Conservation (phyloP, 768 basidiomycete genomes). For the Boletellus ananiceps region DNA sequence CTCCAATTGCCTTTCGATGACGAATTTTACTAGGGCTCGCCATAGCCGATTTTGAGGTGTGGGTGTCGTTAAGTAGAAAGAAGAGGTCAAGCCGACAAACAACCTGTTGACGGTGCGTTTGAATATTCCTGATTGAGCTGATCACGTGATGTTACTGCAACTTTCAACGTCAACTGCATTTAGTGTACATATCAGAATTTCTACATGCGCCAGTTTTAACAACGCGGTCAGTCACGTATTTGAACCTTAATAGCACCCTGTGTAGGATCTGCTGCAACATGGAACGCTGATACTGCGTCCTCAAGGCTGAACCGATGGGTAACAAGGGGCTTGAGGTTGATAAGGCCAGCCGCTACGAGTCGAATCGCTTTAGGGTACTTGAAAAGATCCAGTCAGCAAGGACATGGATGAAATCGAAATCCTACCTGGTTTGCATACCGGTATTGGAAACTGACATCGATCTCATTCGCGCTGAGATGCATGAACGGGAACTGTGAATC, state of each 20-base stretch:
- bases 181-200: no score
- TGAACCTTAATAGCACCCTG: slow-evolving; percentile 70
- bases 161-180: not conserved
- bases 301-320: slow-evolving; percentile 71
- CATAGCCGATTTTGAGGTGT: slow-evolving; percentile 20
- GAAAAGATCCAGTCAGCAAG: slow-evolving; percentile 4
- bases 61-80: slow-evolving; percentile 2
- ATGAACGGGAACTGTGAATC: slow-evolving; percentile 59
- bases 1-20: slow-evolving; percentile 21
- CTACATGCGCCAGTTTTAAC: no score
- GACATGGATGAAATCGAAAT: not conserved
- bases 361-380: slow-evolving; percentile 83
- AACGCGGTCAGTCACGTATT: slow-evolving; percentile 43
- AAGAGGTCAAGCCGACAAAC: slow-evolving; percentile 1
- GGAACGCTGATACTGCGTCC: slow-evolving; percentile 73
- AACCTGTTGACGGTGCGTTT: not conserved
- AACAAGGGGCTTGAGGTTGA: slow-evolving; percentile 74
- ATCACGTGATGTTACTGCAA: slow-evolving; percentile 20
- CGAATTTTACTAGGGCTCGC: slow-evolving; percentile 32
- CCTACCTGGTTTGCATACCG: slow-evolving; percentile 60
- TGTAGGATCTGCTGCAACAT: slow-evolving; percentile 62
- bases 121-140: slow-evolving; percentile 1
- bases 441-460: slow-evolving; percentile 65
- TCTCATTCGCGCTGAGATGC: slow-evolving; percentile 67
- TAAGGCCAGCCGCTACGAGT: slow-evolving; percentile 69